Base-by-base conservation (phyloP, 2,329 filamentous ascomycete species). In the Calonectria leucothoes region DNA sequence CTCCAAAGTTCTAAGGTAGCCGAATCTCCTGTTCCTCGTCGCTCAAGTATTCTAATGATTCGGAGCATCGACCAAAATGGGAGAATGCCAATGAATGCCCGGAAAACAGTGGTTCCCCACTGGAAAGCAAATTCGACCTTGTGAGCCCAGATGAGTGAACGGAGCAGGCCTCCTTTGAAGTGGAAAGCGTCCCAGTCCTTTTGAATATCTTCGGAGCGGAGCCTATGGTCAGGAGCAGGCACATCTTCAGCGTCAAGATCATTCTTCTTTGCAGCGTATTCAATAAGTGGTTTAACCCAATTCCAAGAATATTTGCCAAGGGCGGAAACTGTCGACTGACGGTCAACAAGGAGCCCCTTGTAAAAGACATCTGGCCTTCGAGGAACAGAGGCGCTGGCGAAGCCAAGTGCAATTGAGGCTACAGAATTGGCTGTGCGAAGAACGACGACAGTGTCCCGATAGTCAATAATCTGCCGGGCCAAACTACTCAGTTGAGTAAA, bases 51-150 rank as follows among this genome's bases (percentile, higher is more conserved):
- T 39, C 87, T 87, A 25, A 96, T 88, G 15, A 96, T 89, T 59
- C 90, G 89, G 71, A 93, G 87, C 75, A 94, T 91, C 33, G 92
- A 89, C 82, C 93, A 91, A 79, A 95, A 94, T 0, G 94, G 94
- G 0, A 91, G 89, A 71, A 95, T 92, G 69, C 91, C 91, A n/a
- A 93, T 78, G 35, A 93, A 77, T 11, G 90, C 89, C 25, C 88
- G 86, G 8, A 88, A 74, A 1, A 91, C 72, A 15, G 91, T 91
- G 10, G 94, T 81, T 2, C 84, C 57, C 85, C 90, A 92, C 83
- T 95, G 94, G 11, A 90, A 69, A 1, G 87, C 77, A 48, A 96
- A 86, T 0, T 86, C 82, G 29, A 82, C 82, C 73, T 89, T 89
- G 81, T 95, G 93, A 1, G 89, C 89, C 51, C 87, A 82, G 6